Evolutionary conservation across 73 alveolate species (phyloP), one percentile per base, ranked within the genome.

Genomic region (Paramecium sexaurelia): DNA sequence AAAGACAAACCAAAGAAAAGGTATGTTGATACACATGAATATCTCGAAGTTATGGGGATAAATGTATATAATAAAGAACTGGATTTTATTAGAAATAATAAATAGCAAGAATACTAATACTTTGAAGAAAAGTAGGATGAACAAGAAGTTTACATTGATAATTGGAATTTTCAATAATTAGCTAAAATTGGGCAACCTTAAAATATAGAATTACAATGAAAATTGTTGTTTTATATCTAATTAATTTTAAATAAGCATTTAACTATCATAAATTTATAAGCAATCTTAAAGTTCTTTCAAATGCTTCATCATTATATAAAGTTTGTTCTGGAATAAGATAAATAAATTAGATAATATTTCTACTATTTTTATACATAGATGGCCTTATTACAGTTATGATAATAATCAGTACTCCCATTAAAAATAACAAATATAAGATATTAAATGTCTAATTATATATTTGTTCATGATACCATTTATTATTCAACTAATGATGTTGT

Each of bases 401-500:
- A 19, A 66, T 3, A 11, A 66, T 66, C 19, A 66, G 13, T 66
- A 66, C 8, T 19, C 33, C 47, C 19, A 66, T 8, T 6, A 66
- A 66, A 4, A 66, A 9, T 66, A 66, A 27, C 24, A 66, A 26
- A 10, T 51, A 51, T 1, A 66, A 29, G 20, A 66, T 66, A 66
- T 66, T 66, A 27, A 29, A 66, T 13, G 39, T 24, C 83, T 66
- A 66, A 29, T 2, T 19, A 55, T 57, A 66, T 24, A 24, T 11
- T 66, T 19, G 24, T 29, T 3, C 0, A 5, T 13, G 7, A 19
- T 66, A 66, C 83, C 9, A 66, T 66, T 8, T 29, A 6, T 26
- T 66, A 32, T 11, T 66, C 43, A 66, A 66, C 47, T 66, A 66
- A 66, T 3, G 83, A 66, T 66, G 83, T 66, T 29, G 83, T 66